Conservation (phyloP, 2,329 filamentous ascomycete genomes). For the Chaetomium globosum region DNA sequence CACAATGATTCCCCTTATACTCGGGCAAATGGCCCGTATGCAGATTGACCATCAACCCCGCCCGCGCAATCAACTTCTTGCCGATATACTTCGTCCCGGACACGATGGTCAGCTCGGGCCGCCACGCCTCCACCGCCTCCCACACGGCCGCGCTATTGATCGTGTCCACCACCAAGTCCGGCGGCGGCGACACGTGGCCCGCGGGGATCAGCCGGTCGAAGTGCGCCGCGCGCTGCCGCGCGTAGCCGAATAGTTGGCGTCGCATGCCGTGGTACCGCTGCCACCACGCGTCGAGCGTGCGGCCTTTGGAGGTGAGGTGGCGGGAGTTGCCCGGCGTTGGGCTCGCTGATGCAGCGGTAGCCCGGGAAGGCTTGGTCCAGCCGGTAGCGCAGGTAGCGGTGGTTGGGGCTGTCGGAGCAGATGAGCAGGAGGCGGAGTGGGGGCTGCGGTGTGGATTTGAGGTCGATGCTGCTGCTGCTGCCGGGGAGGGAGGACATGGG, state of each 20-base stretch:
- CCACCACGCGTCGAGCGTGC: background rate
- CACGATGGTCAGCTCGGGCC: conserved; percentile 2
- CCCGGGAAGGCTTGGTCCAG: conserved; percentile 10
- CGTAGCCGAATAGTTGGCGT: background rate
- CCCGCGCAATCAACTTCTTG: conserved; percentile 4
- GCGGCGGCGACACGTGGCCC: background rate
- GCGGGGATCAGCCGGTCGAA: background rate
- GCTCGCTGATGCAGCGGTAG: conserved; percentile 12
- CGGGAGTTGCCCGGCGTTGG: conserved; percentile 6
- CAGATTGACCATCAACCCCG: conserved; percentile 5
- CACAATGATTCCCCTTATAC: conserved; percentile 9
- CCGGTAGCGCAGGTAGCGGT: conserved; percentile 12
- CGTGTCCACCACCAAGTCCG: background rate
- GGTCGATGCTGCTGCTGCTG: background rate
- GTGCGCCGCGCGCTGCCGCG: background rate
- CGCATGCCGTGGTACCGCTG: background rate
- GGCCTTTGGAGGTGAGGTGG: background rate
- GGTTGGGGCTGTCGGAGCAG: conserved; percentile 5
- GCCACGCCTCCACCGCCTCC: conserved; percentile 6
- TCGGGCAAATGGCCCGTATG: conserved; percentile 10
- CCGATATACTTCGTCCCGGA: conserved; percentile 4
- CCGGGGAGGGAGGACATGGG: background rate
- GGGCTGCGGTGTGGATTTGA: background rate
- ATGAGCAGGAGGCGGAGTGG: background rate
- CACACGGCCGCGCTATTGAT: background rate